Conservation (phyloP, 2,329 filamentous ascomycete genomes). For the Sphaerulina populicola region DNA sequence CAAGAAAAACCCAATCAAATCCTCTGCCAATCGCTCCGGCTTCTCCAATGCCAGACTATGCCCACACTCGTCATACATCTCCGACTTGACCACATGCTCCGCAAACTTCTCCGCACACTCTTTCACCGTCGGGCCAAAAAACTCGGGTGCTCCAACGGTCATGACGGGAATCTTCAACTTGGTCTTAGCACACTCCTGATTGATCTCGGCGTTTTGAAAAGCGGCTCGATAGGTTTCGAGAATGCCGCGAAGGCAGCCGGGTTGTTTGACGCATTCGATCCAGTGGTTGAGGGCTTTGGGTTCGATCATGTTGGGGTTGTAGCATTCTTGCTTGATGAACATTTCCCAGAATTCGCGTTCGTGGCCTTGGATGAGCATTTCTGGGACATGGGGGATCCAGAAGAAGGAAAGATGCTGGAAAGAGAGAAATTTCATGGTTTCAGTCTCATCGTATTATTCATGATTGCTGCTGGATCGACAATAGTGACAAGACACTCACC, state of each 20-base stretch:
- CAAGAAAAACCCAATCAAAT: constrained; percentile 26
- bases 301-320: constrained; percentile 34
- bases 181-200: constrained; percentile 25
- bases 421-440: no score
- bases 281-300: constrained; percentile 30
- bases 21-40: constrained; percentile 26
- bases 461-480: no score
- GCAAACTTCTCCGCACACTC: constrained; percentile 29
- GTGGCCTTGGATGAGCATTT: constrained; percentile 36
- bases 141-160: constrained; percentile 33
- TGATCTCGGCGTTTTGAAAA: constrained; percentile 30
- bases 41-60: constrained; percentile 33
- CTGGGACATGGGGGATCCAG: constrained; percentile 33
- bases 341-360: constrained; percentile 36
- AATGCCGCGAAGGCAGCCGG: constrained; percentile 31
- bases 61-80: constrained; percentile 33
- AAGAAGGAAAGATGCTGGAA: constrained; percentile 31
- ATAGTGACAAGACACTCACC: constrained; percentile 12
- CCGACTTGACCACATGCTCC: constrained; percentile 26
- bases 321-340: constrained; percentile 38
- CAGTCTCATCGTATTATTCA: no score
- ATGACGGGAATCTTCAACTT: constrained; percentile 30
- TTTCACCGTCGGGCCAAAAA: constrained; percentile 31
- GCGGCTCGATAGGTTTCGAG: constrained; percentile 32
- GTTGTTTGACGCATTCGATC: constrained; percentile 30